phyloP scores from a whole-genome alignment of 768 basidiomycete genomes.

The Dendrothele bispora region DNA sequence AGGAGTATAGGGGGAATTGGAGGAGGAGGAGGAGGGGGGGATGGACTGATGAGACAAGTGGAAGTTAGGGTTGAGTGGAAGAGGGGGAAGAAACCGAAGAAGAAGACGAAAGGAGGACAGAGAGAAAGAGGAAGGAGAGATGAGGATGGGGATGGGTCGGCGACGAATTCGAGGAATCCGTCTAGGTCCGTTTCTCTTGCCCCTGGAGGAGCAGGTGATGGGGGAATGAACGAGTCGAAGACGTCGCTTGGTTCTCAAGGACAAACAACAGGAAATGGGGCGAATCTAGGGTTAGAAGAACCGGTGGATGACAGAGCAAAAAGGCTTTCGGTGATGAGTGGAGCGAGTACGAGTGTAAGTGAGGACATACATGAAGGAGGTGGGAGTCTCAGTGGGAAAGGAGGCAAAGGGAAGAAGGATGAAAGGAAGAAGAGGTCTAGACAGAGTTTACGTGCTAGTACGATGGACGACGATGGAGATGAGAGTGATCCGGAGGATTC shows the following conservation, averaged over 20 bases:
- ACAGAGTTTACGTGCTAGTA: neutral
- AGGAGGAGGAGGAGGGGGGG: no score
- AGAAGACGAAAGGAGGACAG: conserved; percentile 16
- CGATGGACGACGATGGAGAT: conserved; percentile 54
- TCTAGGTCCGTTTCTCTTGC: neutral
- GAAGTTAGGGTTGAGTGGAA: conserved; percentile 85
- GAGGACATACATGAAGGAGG: neutral
- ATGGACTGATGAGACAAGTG: conserved; percentile 42
- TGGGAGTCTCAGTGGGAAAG: neutral
- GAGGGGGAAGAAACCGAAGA: conserved; percentile 38
- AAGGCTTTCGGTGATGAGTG: no score
- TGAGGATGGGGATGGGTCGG: conserved; percentile 20
- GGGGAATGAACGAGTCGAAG: neutral
- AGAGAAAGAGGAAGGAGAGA: conserved; percentile 26
- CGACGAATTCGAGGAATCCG: conserved; percentile 7
- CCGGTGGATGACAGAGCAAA: no score
- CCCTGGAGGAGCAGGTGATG: neutral
- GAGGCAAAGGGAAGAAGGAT: neutral
- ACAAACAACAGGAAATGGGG: neutral
- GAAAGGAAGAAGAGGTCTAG: no score
- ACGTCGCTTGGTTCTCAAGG: neutral
- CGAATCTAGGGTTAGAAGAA: neutral
- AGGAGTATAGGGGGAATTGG: conserved; percentile 5
- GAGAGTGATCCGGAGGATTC: conserved; percentile 96
- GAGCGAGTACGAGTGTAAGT: neutral